Evolutionary conservation across 345 rosid genomes (phyloP).

Genomic region (Geranium brycei): DNA sequence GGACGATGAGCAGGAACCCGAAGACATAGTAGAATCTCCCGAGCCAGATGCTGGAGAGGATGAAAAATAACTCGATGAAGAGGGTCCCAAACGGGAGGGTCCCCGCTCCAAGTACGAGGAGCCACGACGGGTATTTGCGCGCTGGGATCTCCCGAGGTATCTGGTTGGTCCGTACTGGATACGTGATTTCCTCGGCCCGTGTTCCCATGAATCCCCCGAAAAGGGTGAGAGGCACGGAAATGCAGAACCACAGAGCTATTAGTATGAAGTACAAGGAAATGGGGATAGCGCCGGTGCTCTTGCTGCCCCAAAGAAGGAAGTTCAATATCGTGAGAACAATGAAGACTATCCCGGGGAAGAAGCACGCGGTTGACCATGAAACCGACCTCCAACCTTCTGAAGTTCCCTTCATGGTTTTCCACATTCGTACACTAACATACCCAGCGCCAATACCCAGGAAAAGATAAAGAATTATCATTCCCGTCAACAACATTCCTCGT

Average conservation of each 20-base stretch:
- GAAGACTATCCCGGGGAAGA: slow-evolving; percentile 38
- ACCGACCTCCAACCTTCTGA: slow-evolving; percentile 35
- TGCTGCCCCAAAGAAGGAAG: slow-evolving; percentile 37
- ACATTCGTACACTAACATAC: slow-evolving; percentile 27
- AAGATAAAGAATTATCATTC: slow-evolving; percentile 39
- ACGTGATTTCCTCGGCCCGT: slow-evolving; percentile 24
- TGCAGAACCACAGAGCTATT: slow-evolving; percentile 34
- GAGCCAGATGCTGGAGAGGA: slow-evolving; percentile 40
- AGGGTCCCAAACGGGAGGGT: slow-evolving; percentile 39
- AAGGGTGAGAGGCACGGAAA: slow-evolving; percentile 36
- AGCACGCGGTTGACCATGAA: slow-evolving; percentile 33
- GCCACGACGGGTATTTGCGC: slow-evolving; percentile 37
- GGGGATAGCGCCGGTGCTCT: slow-evolving; percentile 35
- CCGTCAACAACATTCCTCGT: slow-evolving; percentile 36
- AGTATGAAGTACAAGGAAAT: slow-evolving; percentile 28
- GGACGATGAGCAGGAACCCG: slow-evolving; percentile 33
- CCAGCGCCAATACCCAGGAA: slow-evolving; percentile 34
- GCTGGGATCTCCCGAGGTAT: slow-evolving; percentile 41
- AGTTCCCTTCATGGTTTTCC: slow-evolving; percentile 35
- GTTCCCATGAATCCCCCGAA: slow-evolving; percentile 35
- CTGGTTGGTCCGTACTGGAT: slow-evolving; percentile 33
- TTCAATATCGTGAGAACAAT: slow-evolving; percentile 26
- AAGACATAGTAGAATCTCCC: slow-evolving; percentile 36
- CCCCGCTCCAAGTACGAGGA: slow-evolving; percentile 42
- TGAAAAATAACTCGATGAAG: slow-evolving; percentile 35